Conservation (phyloP, 2,329 filamentous ascomycete species). For the Ciborinia camelliae region DNA sequence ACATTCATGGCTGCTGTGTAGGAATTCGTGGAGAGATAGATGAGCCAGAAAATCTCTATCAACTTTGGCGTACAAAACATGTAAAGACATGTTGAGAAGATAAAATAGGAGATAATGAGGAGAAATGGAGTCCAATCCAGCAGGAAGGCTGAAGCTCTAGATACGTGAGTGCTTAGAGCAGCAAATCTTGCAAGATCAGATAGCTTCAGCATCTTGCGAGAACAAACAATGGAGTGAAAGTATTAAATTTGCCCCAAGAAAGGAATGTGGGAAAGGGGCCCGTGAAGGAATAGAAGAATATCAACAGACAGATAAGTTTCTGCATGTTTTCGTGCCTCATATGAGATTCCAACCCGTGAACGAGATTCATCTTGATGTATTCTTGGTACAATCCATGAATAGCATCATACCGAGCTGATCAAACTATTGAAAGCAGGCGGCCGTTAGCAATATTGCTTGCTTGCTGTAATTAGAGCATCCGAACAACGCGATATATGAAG, state of each 20-base stretch:
- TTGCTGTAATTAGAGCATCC: neutral
- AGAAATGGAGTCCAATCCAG: slow-evolving; percentile 43
- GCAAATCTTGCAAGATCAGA: neutral
- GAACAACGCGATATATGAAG: neutral
- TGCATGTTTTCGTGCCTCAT: neutral
- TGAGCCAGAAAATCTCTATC: slow-evolving; percentile 44
- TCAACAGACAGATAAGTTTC: neutral
- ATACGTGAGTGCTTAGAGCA: neutral
- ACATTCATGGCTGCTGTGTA: slow-evolving; percentile 44
- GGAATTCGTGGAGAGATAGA: slow-evolving; percentile 45
- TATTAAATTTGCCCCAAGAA: neutral
- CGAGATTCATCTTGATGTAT: neutral
- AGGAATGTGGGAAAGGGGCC: neutral
- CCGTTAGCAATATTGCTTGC: neutral
- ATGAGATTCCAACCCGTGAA: neutral
- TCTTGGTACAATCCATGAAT: neutral
- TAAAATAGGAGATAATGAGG: slow-evolving; percentile 42
- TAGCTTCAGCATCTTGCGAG: slow-evolving; percentile 1
- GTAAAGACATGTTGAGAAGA: slow-evolving; percentile 43
- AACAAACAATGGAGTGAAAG: neutral
- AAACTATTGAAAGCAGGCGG: slow-evolving; percentile 17
- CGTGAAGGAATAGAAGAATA: neutral
- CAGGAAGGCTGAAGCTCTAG: slow-evolving; percentile 16
- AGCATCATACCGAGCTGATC: neutral
- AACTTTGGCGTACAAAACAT: slow-evolving; percentile 40